Percentiles rank a stretch among this genome's conserved stretches.
phyloP scores from a whole-genome alignment of 257 asterid species.

The Petunia axillaris region DNA sequence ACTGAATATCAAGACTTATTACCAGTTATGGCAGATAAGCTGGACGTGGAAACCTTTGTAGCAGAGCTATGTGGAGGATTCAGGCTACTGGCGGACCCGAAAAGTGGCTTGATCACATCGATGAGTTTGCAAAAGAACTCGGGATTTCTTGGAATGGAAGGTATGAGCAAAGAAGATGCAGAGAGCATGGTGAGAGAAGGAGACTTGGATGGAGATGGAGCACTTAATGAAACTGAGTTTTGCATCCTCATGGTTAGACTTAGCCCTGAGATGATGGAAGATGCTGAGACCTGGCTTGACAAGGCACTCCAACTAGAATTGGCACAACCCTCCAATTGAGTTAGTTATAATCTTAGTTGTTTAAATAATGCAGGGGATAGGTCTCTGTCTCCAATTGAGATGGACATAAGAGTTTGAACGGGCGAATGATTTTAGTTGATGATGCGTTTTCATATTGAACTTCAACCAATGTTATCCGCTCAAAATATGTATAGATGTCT shows the following conservation, averaged over 20 bases:
- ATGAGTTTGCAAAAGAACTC: slow-evolving; percentile 57
- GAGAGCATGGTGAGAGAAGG: slow-evolving; percentile 76
- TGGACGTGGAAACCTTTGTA: slow-evolving; percentile 60
- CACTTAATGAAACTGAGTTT: slow-evolving; percentile 64
- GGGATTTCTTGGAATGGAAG: slow-evolving; percentile 57
- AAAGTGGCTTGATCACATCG: slow-evolving; percentile 57
- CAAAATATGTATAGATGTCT: not conserved
- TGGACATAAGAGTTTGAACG: no score
- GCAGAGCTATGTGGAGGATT: slow-evolving; percentile 44
- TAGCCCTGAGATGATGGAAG: slow-evolving; percentile 84
- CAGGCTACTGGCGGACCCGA: slow-evolving; percentile 57
- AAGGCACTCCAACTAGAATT: slow-evolving; percentile 59
- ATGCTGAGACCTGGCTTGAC: slow-evolving; percentile 81
- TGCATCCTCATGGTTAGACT: slow-evolving; percentile 85
- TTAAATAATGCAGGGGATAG: no score
- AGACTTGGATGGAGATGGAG: slow-evolving; percentile 74
- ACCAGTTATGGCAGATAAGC: slow-evolving; percentile 77
- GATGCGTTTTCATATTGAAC: not conserved
- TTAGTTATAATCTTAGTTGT: not conserved
- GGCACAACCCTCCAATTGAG: not conserved
- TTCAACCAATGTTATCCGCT: not conserved
- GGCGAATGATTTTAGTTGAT: not conserved
- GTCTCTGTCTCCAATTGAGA: no score
- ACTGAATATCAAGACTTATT: slow-evolving; percentile 59
- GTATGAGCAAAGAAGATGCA: slow-evolving; percentile 64